Percentiles rank a stretch among this genome's conserved stretches.
These are phyloP conservation scores for Psidium friedrichsthalianum DNA, from an alignment of 345 rosid genomes.

Conservation along the genomic window DNA sequence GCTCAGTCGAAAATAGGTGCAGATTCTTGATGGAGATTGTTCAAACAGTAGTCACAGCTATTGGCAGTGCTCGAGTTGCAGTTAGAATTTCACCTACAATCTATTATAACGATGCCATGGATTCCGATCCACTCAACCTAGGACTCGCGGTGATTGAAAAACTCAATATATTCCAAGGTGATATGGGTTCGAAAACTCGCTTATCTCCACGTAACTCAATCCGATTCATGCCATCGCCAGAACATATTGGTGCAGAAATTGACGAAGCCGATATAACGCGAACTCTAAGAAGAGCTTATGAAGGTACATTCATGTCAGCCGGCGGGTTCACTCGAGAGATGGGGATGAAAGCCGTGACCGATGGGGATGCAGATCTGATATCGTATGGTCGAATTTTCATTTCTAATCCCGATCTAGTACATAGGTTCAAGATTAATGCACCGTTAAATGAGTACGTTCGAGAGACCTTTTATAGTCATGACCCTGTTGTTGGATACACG, in stretches of 20 bases:
- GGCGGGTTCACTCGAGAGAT: not conserved
- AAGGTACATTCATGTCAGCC: not conserved
- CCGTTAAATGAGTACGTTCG: not conserved
- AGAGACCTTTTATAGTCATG: not conserved
- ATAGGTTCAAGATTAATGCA: not conserved
- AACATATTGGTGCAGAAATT: not conserved
- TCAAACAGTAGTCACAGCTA: not conserved
- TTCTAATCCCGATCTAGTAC: not conserved
- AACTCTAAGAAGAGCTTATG: not conserved
- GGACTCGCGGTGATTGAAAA: not conserved
- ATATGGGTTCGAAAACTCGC: not conserved
- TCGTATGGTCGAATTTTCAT: slow-evolving; percentile 1
- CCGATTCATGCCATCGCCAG: not conserved
- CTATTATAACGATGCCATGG: not conserved
- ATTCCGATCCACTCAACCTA: not conserved
- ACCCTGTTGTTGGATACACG: slow-evolving; percentile 2
- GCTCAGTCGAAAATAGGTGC: not conserved
- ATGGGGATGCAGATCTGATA: not conserved
- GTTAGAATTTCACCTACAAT: not conserved
- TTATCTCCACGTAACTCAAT: not conserved
- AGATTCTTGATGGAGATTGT: not conserved
- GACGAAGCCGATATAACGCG: not conserved
- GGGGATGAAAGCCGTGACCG: not conserved
- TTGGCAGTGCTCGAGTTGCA: not conserved
- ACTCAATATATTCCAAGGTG: not conserved